These are phyloP conservation scores for Metschnikowia anglica DNA, from an alignment of 805 yeast species.

Conservation along the genomic window DNA sequence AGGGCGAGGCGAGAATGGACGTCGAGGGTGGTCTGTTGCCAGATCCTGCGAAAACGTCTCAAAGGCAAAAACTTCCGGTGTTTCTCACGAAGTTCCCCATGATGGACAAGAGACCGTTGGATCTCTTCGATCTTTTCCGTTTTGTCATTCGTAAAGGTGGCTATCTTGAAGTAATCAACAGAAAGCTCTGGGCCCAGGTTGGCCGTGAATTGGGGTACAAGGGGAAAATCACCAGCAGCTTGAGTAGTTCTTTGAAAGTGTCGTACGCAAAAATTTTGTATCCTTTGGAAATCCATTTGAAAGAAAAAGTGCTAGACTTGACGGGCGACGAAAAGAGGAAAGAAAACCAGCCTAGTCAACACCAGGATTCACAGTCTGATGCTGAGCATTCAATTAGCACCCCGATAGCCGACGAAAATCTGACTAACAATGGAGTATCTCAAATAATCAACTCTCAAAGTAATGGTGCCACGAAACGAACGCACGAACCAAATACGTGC, in stretches of 20 bases:
- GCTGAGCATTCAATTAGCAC: too few relatives aligned
- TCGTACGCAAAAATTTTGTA: conserved; percentile 49
- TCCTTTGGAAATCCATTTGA: conserved; percentile 30
- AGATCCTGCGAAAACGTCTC: too few relatives aligned
- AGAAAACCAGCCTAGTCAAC: not conserved
- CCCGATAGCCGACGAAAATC: not conserved
- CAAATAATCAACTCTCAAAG: not conserved
- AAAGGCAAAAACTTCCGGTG: conserved; percentile 16
- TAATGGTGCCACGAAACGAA: not conserved
- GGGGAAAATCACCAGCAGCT: conserved; percentile 68
- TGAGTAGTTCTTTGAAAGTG: conserved; percentile 63
- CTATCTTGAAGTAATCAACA: conserved; percentile 55
- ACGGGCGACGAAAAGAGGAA: conserved; percentile 2
- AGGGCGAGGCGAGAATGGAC: too few relatives aligned
- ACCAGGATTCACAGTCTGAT: not conserved
- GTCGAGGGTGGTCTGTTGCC: too few relatives aligned
- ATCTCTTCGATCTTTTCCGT: conserved; percentile 56
- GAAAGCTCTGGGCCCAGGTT: conserved; percentile 78
- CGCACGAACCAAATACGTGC: not conserved
- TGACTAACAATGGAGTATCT: not conserved
- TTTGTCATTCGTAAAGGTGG: conserved; percentile 70
- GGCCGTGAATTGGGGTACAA: conserved; percentile 79
- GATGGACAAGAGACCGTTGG: conserved; percentile 65
- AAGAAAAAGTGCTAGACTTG: conserved; percentile 8
- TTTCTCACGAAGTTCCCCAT: conserved; percentile 54